Evolutionary conservation across 2,329 filamentous ascomycete genomes (phyloP), one percentile per base, ranked within the genome.

Genomic region (Calonectria ilicicola): DNA sequence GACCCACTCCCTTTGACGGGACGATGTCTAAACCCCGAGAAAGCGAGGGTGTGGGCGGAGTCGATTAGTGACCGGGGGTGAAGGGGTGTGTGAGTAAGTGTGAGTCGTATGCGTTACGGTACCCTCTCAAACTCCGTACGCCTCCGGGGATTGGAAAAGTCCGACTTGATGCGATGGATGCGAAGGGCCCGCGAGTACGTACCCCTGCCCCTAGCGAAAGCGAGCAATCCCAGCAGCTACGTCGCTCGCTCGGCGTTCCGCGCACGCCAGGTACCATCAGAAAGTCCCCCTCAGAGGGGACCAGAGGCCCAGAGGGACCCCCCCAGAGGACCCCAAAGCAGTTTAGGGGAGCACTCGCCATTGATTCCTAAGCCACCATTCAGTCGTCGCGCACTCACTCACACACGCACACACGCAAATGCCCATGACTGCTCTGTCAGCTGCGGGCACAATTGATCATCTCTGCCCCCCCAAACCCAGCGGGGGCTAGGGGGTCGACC

Each of bases 21-120:
- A 74, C 83, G 82, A 82, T 80, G 51, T 51, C 32, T 56, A 65
- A 70, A 51, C 62, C 67, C 67, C 60, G 58, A 32, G 64, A 56
- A 27, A 27, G 65, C 65, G 65, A 67, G 53, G 42, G 58, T 63
- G 58, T 63, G 58, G 38, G 29, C 40, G 26, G 58, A 46, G 58
- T 27, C 40, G 40, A 23, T 58, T 23, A 58, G 58, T 42, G 38
- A 63, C 58, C 46, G 44, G 46, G 64, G n/a, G 44, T 44, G 14
- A 8, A 26, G 5, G 46, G 63, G 29, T 44, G 63, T 51, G 62
- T 65, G 63, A 27, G 63, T 21, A 49, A 47, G 62, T 42, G 63
- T 46, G 63, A 51, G 63, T 27, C 32, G 32, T 65, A 38, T 51
- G 63, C 32, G 60, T 64, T 46, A 64, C 44, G 60, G 60, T 64